Base-by-base conservation (phyloP, 192 early-diverging fungal genomes). In the Coemansia sp. region DNA sequence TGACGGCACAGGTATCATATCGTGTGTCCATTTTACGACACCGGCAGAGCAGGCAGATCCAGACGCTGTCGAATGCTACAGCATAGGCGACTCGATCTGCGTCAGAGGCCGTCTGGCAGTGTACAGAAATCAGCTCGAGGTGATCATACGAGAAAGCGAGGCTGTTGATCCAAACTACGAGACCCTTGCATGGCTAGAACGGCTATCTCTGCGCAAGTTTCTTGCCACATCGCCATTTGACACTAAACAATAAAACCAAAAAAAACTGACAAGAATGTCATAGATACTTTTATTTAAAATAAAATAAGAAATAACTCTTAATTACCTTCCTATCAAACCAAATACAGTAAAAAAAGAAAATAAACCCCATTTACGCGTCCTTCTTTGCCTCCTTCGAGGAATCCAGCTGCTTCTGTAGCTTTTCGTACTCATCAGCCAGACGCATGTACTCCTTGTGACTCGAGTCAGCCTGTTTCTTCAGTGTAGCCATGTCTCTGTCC, bases 361-460 rank as follows among this genome's bases (percentile, higher is more conserved):
- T 48, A 4, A 48, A 22, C 5, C 4, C 8, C 25, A 48, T 48
- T 55, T 72, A 81, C 10, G 72, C 69, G 40, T 81, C 78, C 67
- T 81, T 81, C 67, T 81, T 81, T 58, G 69, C 68, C 67, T 81
- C 78, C 38, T 55, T 69, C 25, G 40, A 58, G 28, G 61, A 33
- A 33, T 64, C 66, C 12, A 81, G 48, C 66, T 67, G 63, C 75
- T 76, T 77, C 52, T 71, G 64, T 29, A 77, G 71, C 42, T 48
- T 54, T 42, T 70, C 71, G 64, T 64, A 75, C 61, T 75, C 67
- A 42, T 84, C 83, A 1, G 83, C 74, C 54, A 84, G 60, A 54
- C 83, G 77, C 73, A 77, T 81, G 65, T 84, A 84, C 56, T 84
- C 83, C 22, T 70, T 45, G 64, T 84, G 77, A 56, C 63, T 76